phyloP scores from a whole-genome alignment of 2,329 filamentous ascomycete species.

The Orbilia brochopaga region DNA sequence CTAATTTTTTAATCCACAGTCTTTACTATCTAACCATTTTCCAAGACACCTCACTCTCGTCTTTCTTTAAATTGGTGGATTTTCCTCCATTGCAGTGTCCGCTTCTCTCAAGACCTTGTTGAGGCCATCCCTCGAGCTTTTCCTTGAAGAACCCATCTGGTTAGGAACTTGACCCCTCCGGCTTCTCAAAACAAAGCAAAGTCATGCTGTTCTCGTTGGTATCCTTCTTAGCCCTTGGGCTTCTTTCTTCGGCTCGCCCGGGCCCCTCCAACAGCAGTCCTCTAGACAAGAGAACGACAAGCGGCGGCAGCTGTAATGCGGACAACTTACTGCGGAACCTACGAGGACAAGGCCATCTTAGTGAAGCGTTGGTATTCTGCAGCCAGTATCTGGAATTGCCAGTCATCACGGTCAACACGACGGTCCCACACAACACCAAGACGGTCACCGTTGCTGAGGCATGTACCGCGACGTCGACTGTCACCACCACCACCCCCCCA shows the following conservation, averaged over 20 bases:
- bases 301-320: conserved; percentile 40
- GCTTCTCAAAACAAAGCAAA: conserved; percentile 2
- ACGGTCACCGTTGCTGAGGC: conserved; percentile 27
- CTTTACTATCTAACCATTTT: background rate
- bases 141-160: too few species aligned
- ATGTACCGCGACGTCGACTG: conserved; percentile 15
- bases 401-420: conserved; percentile 12
- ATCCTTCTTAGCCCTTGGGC: conserved; percentile 32
- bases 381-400: conserved; percentile 35
- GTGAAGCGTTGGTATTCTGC: conserved; percentile 37
- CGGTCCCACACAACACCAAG: conserved; percentile 1
- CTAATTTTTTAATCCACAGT: too few species aligned
- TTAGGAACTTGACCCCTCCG: too few species aligned
- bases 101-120: too few species aligned
- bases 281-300: conserved; percentile 32
- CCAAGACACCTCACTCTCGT: background rate
- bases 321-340: conserved; percentile 42
- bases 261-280: background rate
- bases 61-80: too few species aligned
- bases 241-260: conserved; percentile 29
- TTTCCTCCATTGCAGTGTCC: too few species aligned
- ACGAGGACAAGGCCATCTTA: conserved; percentile 16
- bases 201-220: conserved; percentile 38
- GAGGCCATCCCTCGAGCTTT: too few species aligned
- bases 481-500: conserved; percentile 6